A percentile compares a stretch with the other conserved stretches of the same genome.
Conservation (phyloP, 352 stramenopile genomes). For the Globisporangium rhizosaccharum region DNA sequence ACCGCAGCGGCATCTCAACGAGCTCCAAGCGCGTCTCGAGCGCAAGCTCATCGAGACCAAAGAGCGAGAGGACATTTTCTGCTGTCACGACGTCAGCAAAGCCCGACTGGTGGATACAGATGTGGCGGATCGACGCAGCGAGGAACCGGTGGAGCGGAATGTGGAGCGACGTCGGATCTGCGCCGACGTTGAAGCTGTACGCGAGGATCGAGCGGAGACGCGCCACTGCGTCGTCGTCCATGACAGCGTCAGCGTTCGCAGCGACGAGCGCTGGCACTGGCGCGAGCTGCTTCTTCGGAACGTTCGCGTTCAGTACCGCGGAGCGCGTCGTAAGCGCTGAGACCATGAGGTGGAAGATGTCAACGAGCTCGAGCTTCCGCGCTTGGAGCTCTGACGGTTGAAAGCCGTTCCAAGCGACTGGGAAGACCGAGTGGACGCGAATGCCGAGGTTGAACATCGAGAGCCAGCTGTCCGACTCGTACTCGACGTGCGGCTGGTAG, state of each 20-base stretch:
- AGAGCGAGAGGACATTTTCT: constrained; percentile 38
- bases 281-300: constrained; percentile 43
- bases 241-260: constrained; percentile 9
- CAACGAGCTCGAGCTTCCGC: constrained; percentile 23
- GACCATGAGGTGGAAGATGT: constrained; percentile 49
- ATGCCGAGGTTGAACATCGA: constrained; percentile 89
- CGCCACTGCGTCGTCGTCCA: background rate
- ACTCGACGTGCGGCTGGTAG: constrained; percentile 78
- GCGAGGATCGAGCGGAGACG: constrained; percentile 20
- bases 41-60: constrained; percentile 53
- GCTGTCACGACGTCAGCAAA: constrained; percentile 43
- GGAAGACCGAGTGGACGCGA: constrained; percentile 79
- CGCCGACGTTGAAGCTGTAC: constrained; percentile 67
- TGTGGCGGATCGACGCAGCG: constrained; percentile 58
- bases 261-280: constrained; percentile 27
- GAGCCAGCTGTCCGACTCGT: constrained; percentile 85
- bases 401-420: constrained; percentile 72
- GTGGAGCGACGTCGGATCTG: constrained; percentile 63
- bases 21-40: constrained; percentile 50
- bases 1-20: constrained; percentile 73
- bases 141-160: constrained; percentile 82
- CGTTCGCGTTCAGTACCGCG: constrained; percentile 36
- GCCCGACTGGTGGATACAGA: constrained; percentile 50
- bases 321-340: constrained; percentile 40
- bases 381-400: constrained; percentile 28